Percentiles rank a stretch among this genome's conserved stretches.
Conservation (phyloP, 345 rosid species). For the Arabidopsis suecica region DNA sequence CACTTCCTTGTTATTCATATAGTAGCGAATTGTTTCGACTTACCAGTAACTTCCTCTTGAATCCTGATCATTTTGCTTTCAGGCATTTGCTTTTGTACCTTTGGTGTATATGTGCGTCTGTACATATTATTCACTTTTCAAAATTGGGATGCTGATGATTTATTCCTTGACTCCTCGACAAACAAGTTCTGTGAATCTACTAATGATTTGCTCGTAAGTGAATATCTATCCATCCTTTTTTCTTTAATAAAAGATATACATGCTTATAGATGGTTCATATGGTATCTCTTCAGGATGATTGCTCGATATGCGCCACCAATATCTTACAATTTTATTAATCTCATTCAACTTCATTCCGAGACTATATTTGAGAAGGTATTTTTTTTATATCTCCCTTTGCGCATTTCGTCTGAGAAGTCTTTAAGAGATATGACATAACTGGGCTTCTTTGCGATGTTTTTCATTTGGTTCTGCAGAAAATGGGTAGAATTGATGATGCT, state of each 20-base stretch:
- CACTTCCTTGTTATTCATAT: neutral
- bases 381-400: neutral
- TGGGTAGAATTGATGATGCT: constrained; percentile 89
- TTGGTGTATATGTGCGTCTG: constrained; percentile 98
- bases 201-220: constrained; percentile 99
- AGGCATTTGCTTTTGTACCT: constrained; percentile 93
- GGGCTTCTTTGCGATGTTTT: constrained; percentile 21
- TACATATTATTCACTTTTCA: constrained; percentile 95
- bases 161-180: constrained; percentile 96
- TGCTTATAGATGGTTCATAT: constrained; percentile 26
- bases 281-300: constrained; percentile 75
- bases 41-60: constrained; percentile 1
- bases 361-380: constrained; percentile 92
- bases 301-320: constrained; percentile 99
- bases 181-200: constrained; percentile 95
- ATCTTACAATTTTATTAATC: constrained; percentile 96
- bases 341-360: constrained; percentile 65
- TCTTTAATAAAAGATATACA: neutral
- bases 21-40: neutral
- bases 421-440: constrained; percentile 3
- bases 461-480: constrained; percentile 66
- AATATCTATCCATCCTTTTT: neutral
- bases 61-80: constrained; percentile 36
- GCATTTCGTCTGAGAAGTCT: constrained; percentile 8
- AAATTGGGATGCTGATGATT: constrained; percentile 96